A percentile compares a stretch with the other conserved stretches of the same genome.
Conservation (phyloP, 129 eudicot species). For the Ambrosia trifida region DNA sequence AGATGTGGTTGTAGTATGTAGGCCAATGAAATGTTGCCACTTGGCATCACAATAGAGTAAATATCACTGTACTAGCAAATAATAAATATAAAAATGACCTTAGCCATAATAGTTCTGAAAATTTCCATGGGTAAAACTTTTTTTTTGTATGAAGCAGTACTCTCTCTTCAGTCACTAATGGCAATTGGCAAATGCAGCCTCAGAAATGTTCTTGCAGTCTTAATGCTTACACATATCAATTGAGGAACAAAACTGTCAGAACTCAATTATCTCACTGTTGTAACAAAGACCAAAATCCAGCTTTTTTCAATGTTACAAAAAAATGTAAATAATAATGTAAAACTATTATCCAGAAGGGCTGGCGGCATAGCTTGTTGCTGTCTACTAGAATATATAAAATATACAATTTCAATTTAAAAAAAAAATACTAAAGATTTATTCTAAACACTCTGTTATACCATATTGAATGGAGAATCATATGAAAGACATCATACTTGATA, state of each 20-base stretch:
- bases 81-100: no score
- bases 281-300: background rate
- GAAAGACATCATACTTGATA: slow-evolving; percentile 62
- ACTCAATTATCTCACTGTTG: background rate
- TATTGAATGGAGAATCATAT: slow-evolving; percentile 73
- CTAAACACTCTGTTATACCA: slow-evolving; percentile 69
- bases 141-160: slow-evolving; percentile 10
- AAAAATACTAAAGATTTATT: slow-evolving; percentile 10
- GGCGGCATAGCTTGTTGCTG: no score
- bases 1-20: no score
- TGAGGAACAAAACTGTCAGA: slow-evolving; percentile 18
- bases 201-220: slow-evolving; percentile 17
- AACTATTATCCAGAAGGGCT: no score
- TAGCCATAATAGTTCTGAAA: background rate
- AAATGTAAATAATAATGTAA: no score
- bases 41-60: no score
- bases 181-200: slow-evolving; percentile 12
- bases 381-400: no score
- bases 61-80: no score
- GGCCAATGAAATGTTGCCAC: no score
- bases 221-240: slow-evolving; percentile 10
- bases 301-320: background rate
- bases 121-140: background rate
- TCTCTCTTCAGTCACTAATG: slow-evolving; percentile 28
- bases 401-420: background rate